A percentile compares a stretch with the other conserved stretches of the same genome.
Conservation (phyloP, 208 protist species). For the Acanthamoeba lugdunensis region DNA sequence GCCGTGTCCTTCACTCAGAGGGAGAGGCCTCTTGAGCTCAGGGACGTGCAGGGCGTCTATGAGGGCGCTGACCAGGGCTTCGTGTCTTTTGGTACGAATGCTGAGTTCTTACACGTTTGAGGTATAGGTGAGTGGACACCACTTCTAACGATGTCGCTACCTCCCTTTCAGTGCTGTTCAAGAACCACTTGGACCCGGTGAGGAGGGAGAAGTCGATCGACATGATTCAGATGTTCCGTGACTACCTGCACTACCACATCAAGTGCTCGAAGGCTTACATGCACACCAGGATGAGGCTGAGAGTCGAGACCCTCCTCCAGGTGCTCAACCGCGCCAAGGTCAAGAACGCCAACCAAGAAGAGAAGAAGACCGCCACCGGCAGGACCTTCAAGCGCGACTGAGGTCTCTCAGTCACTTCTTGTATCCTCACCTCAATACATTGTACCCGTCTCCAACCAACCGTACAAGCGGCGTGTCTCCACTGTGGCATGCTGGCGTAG, state of each 20-base stretch:
- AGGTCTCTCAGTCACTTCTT: not conserved
- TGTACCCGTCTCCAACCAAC: too few relatives aligned
- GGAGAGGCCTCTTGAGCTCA: constrained; percentile 81
- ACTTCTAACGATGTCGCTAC: not conserved
- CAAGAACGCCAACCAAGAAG: constrained; percentile 77
- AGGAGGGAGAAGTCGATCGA: constrained; percentile 81
- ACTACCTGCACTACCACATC: constrained; percentile 92
- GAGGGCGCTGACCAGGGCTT: constrained; percentile 77
- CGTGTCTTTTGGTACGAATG: constrained; percentile 78
- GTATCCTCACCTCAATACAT: too few relatives aligned
- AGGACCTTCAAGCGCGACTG: constrained; percentile 75
- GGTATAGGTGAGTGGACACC: not conserved
- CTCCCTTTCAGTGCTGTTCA: not conserved
- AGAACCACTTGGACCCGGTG: not conserved
- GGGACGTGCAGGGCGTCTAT: constrained; percentile 75
- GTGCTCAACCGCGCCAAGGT: constrained; percentile 88
- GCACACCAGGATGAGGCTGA: constrained; percentile 88
- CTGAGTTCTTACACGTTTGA: not conserved
- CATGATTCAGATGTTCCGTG: constrained; percentile 86
- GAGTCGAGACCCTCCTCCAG: constrained; percentile 85
- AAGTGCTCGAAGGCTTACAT: constrained; percentile 90
- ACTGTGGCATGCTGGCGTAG: too few relatives aligned
- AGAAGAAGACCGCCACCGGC: constrained; percentile 74
- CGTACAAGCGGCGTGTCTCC: too few relatives aligned
- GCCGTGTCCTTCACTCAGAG: constrained; percentile 80